These are phyloP conservation scores for Aspergillaceae sp. DNA, from an alignment of 2,329 filamentous ascomycete species.

Conservation along the genomic window DNA sequence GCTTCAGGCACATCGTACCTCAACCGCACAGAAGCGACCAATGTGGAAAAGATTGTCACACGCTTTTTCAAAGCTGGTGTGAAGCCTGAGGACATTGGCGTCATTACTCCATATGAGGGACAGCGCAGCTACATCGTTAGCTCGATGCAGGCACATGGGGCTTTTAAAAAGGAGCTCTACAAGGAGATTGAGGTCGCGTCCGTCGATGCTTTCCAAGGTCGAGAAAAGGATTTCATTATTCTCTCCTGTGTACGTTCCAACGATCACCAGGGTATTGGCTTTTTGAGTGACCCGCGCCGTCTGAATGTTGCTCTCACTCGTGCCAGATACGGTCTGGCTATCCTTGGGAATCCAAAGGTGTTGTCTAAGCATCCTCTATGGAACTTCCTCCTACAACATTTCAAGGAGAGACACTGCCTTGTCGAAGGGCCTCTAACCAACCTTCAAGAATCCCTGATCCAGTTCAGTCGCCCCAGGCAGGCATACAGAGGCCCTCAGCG, in stretches of 20 bases:
- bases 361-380: slow-evolving; percentile 95
- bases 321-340: slow-evolving; percentile 92
- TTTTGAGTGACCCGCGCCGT: slow-evolving; percentile 93
- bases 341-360: slow-evolving; percentile 95
- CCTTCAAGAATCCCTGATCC: slow-evolving; percentile 86
- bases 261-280: slow-evolving; percentile 97
- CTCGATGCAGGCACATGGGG: slow-evolving; percentile 97
- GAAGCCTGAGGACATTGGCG: slow-evolving; percentile 86
- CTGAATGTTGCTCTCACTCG: slow-evolving; percentile 94
- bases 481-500: slow-evolving; percentile 82
- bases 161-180: slow-evolving; percentile 96
- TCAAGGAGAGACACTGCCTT: slow-evolving; percentile 92
- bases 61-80: slow-evolving; percentile 98
- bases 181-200: slow-evolving; percentile 98
- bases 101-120: slow-evolving; percentile 97
- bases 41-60: slow-evolving; percentile 97
- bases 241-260: slow-evolving; percentile 97
- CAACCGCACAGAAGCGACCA: slow-evolving; percentile 92
- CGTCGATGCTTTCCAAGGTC: slow-evolving; percentile 95
- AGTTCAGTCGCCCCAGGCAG: slow-evolving; percentile 90
- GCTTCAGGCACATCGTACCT: slow-evolving; percentile 96
- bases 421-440: slow-evolving; percentile 94
- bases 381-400: slow-evolving; percentile 91
- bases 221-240: slow-evolving; percentile 98
- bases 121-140: slow-evolving; percentile 97